Evolutionary conservation across 176 grass and related monocot genomes (phyloP).

Genomic region (Raddia distichophylla): DNA sequence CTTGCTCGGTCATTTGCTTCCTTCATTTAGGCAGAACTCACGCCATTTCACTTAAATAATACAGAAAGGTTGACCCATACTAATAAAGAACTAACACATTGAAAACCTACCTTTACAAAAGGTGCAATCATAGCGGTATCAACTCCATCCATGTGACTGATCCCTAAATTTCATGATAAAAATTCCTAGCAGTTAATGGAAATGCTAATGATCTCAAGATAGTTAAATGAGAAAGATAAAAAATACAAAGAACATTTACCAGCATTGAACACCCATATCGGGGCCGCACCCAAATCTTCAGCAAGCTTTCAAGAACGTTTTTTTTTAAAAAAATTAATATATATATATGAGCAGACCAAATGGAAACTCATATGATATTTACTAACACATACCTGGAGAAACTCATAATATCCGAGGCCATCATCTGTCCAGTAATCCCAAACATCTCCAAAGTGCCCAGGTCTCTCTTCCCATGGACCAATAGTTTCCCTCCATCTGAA

Average conservation of each 20-base stretch:
- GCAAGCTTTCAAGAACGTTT: slow-evolving; percentile 50
- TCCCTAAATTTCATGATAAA: slow-evolving; percentile 49
- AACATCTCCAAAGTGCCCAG: slow-evolving; percentile 87
- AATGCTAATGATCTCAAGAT: background rate
- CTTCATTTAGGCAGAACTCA: slow-evolving; percentile 56
- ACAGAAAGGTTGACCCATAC: too few relatives aligned
- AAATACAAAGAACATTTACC: slow-evolving; percentile 44
- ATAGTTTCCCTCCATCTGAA: slow-evolving; percentile 78
- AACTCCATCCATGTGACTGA: slow-evolving; percentile 74
- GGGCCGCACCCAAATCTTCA: slow-evolving; percentile 68
- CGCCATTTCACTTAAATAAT: too few relatives aligned
- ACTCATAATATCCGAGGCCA: slow-evolving; percentile 86
- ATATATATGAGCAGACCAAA: slow-evolving; percentile 20
- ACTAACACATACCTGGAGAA: slow-evolving; percentile 72
- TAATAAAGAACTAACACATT: slow-evolving; percentile 1
- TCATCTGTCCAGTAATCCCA: slow-evolving; percentile 94
- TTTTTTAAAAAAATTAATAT: too few relatives aligned
- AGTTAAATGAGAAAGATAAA: background rate
- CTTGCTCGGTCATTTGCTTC: background rate
- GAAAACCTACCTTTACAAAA: slow-evolving; percentile 74
- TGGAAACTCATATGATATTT: background rate
- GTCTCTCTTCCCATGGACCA: slow-evolving; percentile 89
- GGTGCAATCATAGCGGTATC: slow-evolving; percentile 42
- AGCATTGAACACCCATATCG: slow-evolving; percentile 95
- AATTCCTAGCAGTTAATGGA: background rate